phyloP scores from a whole-genome alignment of 257 asterid genomes.

The Solanum rostratum region DNA sequence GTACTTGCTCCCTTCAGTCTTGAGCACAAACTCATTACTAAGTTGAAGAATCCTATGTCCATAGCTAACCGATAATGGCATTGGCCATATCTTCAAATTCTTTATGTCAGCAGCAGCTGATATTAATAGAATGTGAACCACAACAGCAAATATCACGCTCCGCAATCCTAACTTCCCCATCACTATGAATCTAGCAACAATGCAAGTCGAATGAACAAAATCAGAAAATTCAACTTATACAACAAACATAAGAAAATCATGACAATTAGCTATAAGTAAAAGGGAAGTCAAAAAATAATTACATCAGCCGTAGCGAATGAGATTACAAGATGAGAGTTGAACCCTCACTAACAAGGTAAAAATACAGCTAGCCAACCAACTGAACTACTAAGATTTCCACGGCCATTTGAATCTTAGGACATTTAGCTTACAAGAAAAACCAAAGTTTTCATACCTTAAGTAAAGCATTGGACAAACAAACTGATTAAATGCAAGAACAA shows the following conservation, averaged over 20 bases:
- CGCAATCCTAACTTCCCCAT: conserved; percentile 21
- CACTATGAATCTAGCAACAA: conserved; percentile 16
- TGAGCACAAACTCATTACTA: conserved; percentile 48
- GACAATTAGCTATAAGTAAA: not conserved
- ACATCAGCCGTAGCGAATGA: not conserved
- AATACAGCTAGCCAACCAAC: not conserved
- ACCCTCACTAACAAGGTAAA: not conserved
- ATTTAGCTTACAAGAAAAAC: not conserved
- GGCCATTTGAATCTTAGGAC: not conserved
- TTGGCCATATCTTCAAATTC: conserved; percentile 72
- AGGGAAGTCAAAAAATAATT: not conserved
- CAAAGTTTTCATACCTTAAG: not conserved
- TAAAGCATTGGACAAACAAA: not conserved
- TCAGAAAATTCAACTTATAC: not conserved
- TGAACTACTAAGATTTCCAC: not conserved
- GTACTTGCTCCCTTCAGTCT: conserved; percentile 60
- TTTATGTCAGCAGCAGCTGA: conserved; percentile 28
- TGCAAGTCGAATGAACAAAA: not conserved
- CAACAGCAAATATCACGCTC: conserved; percentile 16
- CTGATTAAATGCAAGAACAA: not conserved
- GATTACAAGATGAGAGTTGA: not conserved
- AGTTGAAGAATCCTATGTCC: conserved; percentile 44
- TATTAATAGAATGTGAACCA: conserved; percentile 17
- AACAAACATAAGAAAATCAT: not conserved
- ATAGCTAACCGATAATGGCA: conserved; percentile 64